Conservation (phyloP, 192 early-diverging fungal genomes). For the Umbelopsis ramanniana region DNA sequence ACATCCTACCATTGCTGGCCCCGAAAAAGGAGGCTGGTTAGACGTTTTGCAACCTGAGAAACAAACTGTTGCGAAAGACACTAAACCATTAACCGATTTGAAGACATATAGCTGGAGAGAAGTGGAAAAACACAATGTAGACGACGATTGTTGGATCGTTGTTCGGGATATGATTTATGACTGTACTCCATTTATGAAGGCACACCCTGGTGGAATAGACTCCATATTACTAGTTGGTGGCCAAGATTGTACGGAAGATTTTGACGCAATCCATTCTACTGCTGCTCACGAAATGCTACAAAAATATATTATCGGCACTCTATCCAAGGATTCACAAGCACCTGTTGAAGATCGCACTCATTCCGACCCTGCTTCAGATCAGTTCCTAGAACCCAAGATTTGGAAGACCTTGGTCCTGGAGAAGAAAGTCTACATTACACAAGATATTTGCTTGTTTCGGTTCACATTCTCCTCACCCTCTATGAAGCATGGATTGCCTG, state of each 20-base stretch:
- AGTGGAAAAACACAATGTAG: constrained; percentile 67
- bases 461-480: constrained; percentile 55
- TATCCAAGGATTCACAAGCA: constrained; percentile 28
- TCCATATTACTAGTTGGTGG: constrained; percentile 84
- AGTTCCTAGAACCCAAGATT: constrained; percentile 40
- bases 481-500: constrained; percentile 63
- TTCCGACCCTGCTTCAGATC: background rate
- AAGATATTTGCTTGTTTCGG: constrained; percentile 49
- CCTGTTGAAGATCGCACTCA: background rate
- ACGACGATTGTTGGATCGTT: constrained; percentile 79
- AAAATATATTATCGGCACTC: constrained; percentile 69
- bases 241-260: constrained; percentile 83
- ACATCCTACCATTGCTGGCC: constrained; percentile 53
- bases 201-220: constrained; percentile 91
- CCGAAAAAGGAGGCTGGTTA: constrained; percentile 60
- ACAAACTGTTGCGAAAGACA: background rate
- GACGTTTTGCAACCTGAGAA: constrained; percentile 25
- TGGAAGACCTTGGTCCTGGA: constrained; percentile 48
- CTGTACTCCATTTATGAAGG: constrained; percentile 65
- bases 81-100: background rate
- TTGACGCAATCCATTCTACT: constrained; percentile 90
- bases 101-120: constrained; percentile 60
- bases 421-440: constrained; percentile 43
- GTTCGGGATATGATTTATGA: constrained; percentile 71
- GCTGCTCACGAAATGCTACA: constrained; percentile 79